These are phyloP conservation scores for Pichia sp. DNA, from an alignment of 1,139 yeast genomes.

Conservation along the genomic window DNA sequence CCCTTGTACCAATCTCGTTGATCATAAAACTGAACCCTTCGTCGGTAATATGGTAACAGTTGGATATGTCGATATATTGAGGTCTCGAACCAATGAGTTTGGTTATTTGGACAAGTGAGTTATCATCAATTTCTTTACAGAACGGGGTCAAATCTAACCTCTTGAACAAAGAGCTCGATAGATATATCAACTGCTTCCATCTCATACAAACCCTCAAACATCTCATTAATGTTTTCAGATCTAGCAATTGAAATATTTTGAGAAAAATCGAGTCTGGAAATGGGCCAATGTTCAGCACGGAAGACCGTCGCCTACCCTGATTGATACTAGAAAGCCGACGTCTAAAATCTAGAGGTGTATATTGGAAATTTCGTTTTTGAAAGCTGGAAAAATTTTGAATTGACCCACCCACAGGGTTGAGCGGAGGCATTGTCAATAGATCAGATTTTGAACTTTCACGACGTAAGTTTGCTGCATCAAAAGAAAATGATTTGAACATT, in stretches of 20 bases:
- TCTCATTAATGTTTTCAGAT: conserved; percentile 56
- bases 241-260: conserved; percentile 48
- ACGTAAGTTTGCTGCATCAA: not conserved
- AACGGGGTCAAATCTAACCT: conserved; percentile 55
- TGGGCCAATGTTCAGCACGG: conserved; percentile 52
- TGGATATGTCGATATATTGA: conserved; percentile 54
- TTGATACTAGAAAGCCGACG: conserved; percentile 38
- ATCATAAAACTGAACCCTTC: conserved; percentile 69
- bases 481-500: conserved; percentile 15
- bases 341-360: conserved; percentile 53
- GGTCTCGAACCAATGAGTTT: conserved; percentile 73
- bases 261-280: conserved; percentile 56
- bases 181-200: conserved; percentile 64
- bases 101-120: conserved; percentile 52
- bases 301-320: conserved; percentile 50
- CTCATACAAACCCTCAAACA: conserved; percentile 53
- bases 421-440: conserved; percentile 24
- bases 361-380: conserved; percentile 36
- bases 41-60: conserved; percentile 74
- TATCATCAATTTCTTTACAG: conserved; percentile 58
- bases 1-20: conserved; percentile 65
- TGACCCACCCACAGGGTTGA: conserved; percentile 28
- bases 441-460: not conserved
- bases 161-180: conserved; percentile 49
- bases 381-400: conserved; percentile 24